Evolutionary conservation across 495 filamentous ascomycete species (phyloP).

Genomic region (Opeltia flavorubescens): DNA sequence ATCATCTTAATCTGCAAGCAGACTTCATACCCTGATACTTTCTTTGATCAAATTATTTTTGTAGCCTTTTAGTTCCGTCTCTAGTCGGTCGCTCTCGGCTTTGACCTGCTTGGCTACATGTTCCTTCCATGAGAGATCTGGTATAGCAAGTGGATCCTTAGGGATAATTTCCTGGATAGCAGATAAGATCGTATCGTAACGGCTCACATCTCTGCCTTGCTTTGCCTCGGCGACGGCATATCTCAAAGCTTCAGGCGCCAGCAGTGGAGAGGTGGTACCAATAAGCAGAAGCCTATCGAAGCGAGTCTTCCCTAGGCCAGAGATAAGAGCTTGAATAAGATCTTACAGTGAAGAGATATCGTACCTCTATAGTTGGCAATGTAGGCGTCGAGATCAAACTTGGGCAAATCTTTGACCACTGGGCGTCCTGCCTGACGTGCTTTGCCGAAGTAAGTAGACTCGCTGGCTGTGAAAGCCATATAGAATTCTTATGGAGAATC

Average conservation of each 20-base stretch:
- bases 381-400: constrained; percentile 87
- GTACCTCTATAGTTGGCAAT: constrained; percentile 80
- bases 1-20: background rate
- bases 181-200: constrained; percentile 57
- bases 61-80: constrained; percentile 76
- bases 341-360: constrained; percentile 1
- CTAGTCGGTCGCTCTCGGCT: constrained; percentile 54
- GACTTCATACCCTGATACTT: constrained; percentile 65
- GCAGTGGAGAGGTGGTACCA: constrained; percentile 58
- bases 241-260: constrained; percentile 70
- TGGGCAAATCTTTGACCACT: constrained; percentile 48
- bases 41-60: constrained; percentile 98
- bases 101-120: constrained; percentile 46
- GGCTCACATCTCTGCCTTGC: constrained; percentile 49
- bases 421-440: constrained; percentile 11
- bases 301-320: constrained; percentile 49
- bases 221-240: constrained; percentile 65
- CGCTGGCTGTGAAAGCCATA: background rate
- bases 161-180: constrained; percentile 48
- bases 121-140: constrained; percentile 59
- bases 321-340: background rate
- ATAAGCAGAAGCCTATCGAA: constrained; percentile 73
- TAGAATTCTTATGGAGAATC: background rate
- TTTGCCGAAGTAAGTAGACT: constrained; percentile 11
- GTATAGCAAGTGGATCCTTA: constrained; percentile 47